These are phyloP conservation scores for Populus deltoides DNA, from an alignment of 345 rosid genomes.

Conservation along the genomic window DNA sequence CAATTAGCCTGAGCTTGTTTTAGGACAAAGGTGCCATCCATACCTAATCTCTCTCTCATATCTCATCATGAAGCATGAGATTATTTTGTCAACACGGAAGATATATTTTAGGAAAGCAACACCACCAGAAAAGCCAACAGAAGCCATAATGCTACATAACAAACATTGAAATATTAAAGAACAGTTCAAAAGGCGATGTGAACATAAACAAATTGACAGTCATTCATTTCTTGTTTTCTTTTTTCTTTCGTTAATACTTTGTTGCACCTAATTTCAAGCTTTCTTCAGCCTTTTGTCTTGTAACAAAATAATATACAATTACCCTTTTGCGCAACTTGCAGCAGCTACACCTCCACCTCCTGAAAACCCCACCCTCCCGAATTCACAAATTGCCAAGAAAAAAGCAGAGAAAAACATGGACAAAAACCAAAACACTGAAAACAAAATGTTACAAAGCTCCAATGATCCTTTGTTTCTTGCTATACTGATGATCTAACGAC, in stretches of 20 bases:
- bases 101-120: constrained; percentile 18
- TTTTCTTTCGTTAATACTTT: not conserved
- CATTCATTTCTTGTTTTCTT: constrained; percentile 10
- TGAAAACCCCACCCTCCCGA: not conserved
- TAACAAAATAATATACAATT: constrained; percentile 41
- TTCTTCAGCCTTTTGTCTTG: constrained; percentile 38
- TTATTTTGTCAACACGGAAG: constrained; percentile 7
- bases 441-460: constrained; percentile 60
- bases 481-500: constrained; percentile 41
- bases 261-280: constrained; percentile 35
- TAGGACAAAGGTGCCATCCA: not conserved
- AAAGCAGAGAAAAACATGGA: not conserved
- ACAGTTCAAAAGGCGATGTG: not conserved
- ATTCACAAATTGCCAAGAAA: constrained; percentile 14
- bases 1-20: not conserved
- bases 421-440: not conserved
- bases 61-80: constrained; percentile 1
- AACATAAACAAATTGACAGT: constrained; percentile 22
- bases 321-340: constrained; percentile 41
- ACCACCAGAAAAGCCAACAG: not conserved
- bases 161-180: not conserved
- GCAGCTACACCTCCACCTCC: constrained; percentile 18
- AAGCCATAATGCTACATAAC: not conserved
- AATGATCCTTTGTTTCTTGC: constrained; percentile 66
- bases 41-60: not conserved